These are phyloP conservation scores for Pyrenula aspistea DNA, from an alignment of 495 filamentous ascomycete genomes.

Conservation along the genomic window DNA sequence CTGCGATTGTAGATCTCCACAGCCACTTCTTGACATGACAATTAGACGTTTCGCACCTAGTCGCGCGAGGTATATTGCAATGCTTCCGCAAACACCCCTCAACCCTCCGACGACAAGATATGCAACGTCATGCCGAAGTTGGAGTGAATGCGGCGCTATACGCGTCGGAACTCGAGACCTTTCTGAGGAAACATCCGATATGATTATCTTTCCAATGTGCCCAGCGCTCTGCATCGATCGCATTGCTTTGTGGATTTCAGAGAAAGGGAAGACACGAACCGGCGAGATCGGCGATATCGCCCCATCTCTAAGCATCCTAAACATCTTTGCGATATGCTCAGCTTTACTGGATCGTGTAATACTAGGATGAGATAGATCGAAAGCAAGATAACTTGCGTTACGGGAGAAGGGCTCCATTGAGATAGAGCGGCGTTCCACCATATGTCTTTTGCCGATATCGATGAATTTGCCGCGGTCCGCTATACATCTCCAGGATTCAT, in stretches of 20 bases:
- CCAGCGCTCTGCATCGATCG: slow-evolving; percentile 35
- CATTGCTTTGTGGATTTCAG: slow-evolving; percentile 33
- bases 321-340: slow-evolving; percentile 13
- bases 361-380: slow-evolving; percentile 2
- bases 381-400: background rate
- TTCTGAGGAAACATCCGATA: too few relatives aligned
- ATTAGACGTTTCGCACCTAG: slow-evolving; percentile 46
- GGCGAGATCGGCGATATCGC: slow-evolving; percentile 15
- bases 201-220: slow-evolving; percentile 38
- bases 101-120: slow-evolving; percentile 54
- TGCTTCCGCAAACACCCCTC: slow-evolving; percentile 48
- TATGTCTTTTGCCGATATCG: slow-evolving; percentile 33
- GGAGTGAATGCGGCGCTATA: slow-evolving; percentile 4
- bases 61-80: slow-evolving; percentile 47
- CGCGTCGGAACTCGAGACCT: too few relatives aligned
- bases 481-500: slow-evolving; percentile 21
- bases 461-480: slow-evolving; percentile 35
- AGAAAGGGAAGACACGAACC: slow-evolving; percentile 22
- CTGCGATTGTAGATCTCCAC: slow-evolving; percentile 16
- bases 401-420: slow-evolving; percentile 11
- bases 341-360: slow-evolving; percentile 8
- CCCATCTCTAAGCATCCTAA: background rate
- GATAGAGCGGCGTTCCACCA: slow-evolving; percentile 7
- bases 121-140: slow-evolving; percentile 17
- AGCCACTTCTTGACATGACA: slow-evolving; percentile 43